phyloP scores from a whole-genome alignment of 306 rosid genomes.

The Acacia melanoxylon region DNA sequence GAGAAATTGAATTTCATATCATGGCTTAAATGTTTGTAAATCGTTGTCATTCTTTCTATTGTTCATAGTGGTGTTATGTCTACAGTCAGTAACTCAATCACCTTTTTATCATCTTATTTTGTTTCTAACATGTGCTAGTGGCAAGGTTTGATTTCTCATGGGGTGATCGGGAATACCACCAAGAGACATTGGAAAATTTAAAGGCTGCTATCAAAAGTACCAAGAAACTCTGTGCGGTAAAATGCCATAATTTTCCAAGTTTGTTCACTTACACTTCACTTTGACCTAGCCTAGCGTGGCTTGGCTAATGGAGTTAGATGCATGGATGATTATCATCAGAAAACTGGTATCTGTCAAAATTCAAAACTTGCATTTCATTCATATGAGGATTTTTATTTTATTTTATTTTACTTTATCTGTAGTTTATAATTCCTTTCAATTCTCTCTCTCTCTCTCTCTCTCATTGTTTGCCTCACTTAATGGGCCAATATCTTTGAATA shows the following conservation, averaged over 20 bases:
- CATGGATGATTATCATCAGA: background rate
- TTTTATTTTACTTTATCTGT: background rate
- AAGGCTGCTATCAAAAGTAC: constrained; percentile 60
- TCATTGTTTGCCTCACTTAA: background rate
- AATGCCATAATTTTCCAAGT: background rate
- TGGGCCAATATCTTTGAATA: background rate
- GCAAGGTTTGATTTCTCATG: constrained; percentile 88
- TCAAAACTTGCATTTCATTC: background rate
- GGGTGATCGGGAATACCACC: constrained; percentile 81
- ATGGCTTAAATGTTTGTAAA: constrained; percentile 8
- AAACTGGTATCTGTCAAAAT: background rate
- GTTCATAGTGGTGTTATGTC: constrained; percentile 11
- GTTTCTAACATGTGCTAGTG: constrained; percentile 49
- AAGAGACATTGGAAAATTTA: constrained; percentile 78
- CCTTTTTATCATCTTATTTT: constrained; percentile 7
- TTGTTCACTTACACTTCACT: constrained; percentile 1
- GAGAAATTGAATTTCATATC: background rate
- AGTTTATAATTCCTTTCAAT: background rate
- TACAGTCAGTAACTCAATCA: constrained; percentile 6
- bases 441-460: too few species aligned
- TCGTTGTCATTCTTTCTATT: background rate
- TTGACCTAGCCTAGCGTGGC: background rate
- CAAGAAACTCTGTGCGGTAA: constrained; percentile 76
- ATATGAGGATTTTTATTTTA: background rate
- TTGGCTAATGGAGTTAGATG: background rate